These are phyloP conservation scores for Brasenia schreberi DNA, from an alignment of 164 flowering plant species.

Conservation along the genomic window DNA sequence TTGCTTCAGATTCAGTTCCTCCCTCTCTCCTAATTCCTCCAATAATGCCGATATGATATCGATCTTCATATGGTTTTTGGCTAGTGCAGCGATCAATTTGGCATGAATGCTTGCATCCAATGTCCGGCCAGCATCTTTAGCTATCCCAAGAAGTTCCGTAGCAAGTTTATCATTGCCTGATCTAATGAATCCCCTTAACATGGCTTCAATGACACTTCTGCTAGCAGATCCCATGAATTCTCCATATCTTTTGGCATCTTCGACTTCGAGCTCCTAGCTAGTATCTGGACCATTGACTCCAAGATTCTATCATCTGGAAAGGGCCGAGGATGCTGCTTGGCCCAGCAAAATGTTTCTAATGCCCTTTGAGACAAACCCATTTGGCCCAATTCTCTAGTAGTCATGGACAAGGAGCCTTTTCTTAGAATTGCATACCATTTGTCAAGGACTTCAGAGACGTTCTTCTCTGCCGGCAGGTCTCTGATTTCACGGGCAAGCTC, in stretches of 20 bases:
- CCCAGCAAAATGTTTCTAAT: slow-evolving; percentile 72
- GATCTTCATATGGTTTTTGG: slow-evolving; percentile 62
- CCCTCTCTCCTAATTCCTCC: slow-evolving; percentile 72
- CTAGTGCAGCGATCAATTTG: slow-evolving; percentile 57
- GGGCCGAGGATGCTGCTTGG: slow-evolving; percentile 55
- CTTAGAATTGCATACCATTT: slow-evolving; percentile 42
- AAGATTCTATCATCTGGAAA: slow-evolving; percentile 76
- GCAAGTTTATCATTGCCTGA: slow-evolving; percentile 61
- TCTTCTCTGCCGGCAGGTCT: slow-evolving; percentile 34
- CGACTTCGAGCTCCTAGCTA: slow-evolving; percentile 45
- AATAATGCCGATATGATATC: slow-evolving; percentile 30
- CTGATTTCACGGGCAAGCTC: slow-evolving; percentile 63
- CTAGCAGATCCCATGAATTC: slow-evolving; percentile 40
- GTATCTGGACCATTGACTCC: slow-evolving; percentile 68
- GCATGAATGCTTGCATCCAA: slow-evolving; percentile 65
- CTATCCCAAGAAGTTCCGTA: slow-evolving; percentile 48
- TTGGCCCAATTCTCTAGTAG: slow-evolving; percentile 80
- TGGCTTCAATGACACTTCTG: slow-evolving; percentile 61
- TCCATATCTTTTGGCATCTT: slow-evolving; percentile 46
- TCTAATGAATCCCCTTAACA: slow-evolving; percentile 65
- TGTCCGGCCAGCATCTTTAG: slow-evolving; percentile 34
- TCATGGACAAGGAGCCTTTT: slow-evolving; percentile 79
- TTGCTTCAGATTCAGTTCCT: slow-evolving; percentile 49
- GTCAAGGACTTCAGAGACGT: slow-evolving; percentile 45
- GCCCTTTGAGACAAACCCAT: slow-evolving; percentile 79